phyloP scores from a whole-genome alignment of 805 yeast genomes.

The Barnettozyma populi region DNA sequence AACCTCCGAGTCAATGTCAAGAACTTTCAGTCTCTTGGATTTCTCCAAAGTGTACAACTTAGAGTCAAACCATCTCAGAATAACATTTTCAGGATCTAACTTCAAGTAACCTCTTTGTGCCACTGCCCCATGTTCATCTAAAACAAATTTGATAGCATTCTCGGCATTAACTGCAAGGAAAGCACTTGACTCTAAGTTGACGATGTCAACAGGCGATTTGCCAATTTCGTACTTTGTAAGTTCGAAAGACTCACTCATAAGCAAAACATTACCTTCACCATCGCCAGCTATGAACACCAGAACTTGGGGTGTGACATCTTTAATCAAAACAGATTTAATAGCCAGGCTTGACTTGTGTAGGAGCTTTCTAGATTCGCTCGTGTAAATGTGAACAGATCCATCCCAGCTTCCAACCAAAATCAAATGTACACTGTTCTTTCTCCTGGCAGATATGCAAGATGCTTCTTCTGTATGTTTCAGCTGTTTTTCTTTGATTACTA shows the following conservation, averaged over 20 bases:
- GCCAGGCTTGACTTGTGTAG: conserved; percentile 9
- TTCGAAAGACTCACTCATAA: not conserved
- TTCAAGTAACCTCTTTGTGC: conserved; percentile 17
- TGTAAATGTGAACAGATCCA: conserved; percentile 13
- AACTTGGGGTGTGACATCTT: not conserved
- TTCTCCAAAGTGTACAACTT: not conserved
- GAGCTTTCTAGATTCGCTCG: conserved; percentile 6
- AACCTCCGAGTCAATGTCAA: not conserved
- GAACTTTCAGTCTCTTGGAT: not conserved
- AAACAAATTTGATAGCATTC: conserved; percentile 9
- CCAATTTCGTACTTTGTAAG: conserved; percentile 14
- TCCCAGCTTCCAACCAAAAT: conserved; percentile 22
- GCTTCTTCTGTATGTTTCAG: conserved; percentile 12
- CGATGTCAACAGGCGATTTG: conserved; percentile 20
- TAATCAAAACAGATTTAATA: conserved; percentile 17
- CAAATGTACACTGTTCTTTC: not conserved
- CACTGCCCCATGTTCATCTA: conserved; percentile 4
- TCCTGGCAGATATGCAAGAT: conserved; percentile 10
- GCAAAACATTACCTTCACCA: conserved; percentile 19
- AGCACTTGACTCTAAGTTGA: conserved; percentile 5
- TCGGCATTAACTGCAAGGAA: conserved; percentile 19
- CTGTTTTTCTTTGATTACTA: not conserved
- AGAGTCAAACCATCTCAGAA: not conserved
- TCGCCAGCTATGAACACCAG: conserved; percentile 18
- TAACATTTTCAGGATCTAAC: conserved; percentile 4